phyloP scores from a whole-genome alignment of 441 rosid species.

The Populus trichocarpa region DNA sequence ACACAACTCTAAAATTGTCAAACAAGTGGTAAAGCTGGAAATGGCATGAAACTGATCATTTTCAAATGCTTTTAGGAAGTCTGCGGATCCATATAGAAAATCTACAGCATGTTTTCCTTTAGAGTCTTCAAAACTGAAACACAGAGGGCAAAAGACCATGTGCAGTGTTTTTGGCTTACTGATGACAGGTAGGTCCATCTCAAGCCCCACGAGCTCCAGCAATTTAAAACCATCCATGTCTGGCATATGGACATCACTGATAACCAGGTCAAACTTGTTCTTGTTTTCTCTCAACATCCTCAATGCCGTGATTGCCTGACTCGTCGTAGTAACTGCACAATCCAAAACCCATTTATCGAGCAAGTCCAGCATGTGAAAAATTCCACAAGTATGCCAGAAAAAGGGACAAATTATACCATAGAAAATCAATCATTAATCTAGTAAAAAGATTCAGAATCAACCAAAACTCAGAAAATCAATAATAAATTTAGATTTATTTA shows the following conservation, averaged over 20 bases:
- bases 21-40: background rate
- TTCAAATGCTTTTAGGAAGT: background rate
- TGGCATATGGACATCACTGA: conserved; percentile 99
- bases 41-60: background rate
- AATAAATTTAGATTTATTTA: background rate
- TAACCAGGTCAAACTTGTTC: conserved; percentile 80
- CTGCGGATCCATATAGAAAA: background rate
- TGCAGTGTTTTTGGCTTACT: conserved; percentile 24
- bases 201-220: conserved; percentile 90
- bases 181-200: conserved; percentile 98
- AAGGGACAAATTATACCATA: background rate
- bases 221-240: conserved; percentile 94
- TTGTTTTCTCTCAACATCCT: conserved; percentile 78
- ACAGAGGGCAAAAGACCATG: conserved; percentile 8
- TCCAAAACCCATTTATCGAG: conserved; percentile 15
- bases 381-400: background rate
- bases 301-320: conserved; percentile 68
- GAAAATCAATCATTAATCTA: background rate
- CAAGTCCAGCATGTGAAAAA: conserved; percentile 12
- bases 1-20: background rate
- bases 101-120: background rate
- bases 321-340: conserved; percentile 74
- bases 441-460: background rate
- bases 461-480: background rate
- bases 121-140: background rate